phyloP scores from a whole-genome alignment of 2,329 filamentous ascomycete species.

The Penicillium sp. region DNA sequence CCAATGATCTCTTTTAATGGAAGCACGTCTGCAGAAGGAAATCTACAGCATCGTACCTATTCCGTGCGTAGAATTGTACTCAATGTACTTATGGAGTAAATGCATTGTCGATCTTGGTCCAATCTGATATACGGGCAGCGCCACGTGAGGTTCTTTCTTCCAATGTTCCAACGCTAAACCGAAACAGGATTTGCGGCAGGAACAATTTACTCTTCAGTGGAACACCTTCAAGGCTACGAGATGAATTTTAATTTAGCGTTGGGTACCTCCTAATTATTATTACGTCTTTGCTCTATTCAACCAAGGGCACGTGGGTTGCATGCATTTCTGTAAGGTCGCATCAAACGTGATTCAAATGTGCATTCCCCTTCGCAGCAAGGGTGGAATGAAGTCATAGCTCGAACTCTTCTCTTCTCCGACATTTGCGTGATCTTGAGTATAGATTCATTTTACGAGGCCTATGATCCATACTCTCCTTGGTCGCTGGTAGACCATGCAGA shows the following conservation, averaged over 20 bases:
- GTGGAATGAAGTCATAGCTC: constrained; percentile 1
- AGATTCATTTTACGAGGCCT: neutral
- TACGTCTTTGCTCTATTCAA: neutral
- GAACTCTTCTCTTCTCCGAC: neutral
- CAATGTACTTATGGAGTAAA: neutral
- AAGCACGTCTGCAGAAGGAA: neutral
- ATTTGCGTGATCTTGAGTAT: neutral
- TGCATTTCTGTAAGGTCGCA: constrained; percentile 7
- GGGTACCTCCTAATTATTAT: too few species aligned
- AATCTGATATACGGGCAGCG: constrained; percentile 13
- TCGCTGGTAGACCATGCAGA: constrained; percentile 16
- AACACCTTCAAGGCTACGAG: too few species aligned
- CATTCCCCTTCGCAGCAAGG: constrained; percentile 3
- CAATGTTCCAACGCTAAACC: neutral
- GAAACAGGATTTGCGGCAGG: neutral
- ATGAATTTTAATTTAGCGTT: too few species aligned
- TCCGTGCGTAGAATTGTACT: too few species aligned
- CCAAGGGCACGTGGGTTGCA: constrained; percentile 4
- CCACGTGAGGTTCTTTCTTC: constrained; percentile 11
- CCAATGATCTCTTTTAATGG: neutral
- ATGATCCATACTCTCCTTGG: neutral
- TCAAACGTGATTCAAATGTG: neutral
- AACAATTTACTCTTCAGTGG: neutral
- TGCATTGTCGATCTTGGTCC: constrained; percentile 1
- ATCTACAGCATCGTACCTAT: neutral